Evolutionary conservation across 192 early-diverging fungal genomes (phyloP), one percentile per base, ranked within the genome.

Genomic region (Backusella tuberculispora): DNA sequence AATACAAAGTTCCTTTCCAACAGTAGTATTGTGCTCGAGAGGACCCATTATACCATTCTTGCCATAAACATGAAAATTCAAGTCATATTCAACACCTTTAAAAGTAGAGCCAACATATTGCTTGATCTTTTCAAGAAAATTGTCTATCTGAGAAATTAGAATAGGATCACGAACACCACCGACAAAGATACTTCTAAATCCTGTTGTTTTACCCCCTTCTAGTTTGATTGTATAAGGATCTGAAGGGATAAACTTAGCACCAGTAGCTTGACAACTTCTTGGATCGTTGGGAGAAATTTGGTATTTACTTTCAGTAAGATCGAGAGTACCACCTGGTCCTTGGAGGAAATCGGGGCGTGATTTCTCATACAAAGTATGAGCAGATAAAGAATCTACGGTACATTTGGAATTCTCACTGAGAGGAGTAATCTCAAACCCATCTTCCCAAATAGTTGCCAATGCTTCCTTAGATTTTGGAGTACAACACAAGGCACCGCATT

Each of bases 141-240:
- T 17, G 29, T 74, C 65, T 7, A 74, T 45, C 29, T 74, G 73
- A 34, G 64, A 66, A 45, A 74, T 66, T 5, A 74, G n/a, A 40
- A 74, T 74, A 12, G 73, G 73, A 48, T 74, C 73, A 4, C 73
- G 73, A 48, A 74, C 65, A 26, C 73, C 63, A 24, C 73, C 73
- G 9, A 74, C 5, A 9, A 74, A 56, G 8, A 74, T 43, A 6
- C 63, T 67, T n/a, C 73, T 19, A 48, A 40, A 74, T 1, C 73
- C 73, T 2, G 24, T 41, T 19, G 34, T 56, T 48, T 74, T 74
- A 26, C 63, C 73, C 7, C 73, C 73, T 48, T 74, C 73, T 17
- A 74, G 38, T 38, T 74, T 74, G 13, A 74, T 43, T 4, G 73
- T 74, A 46, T 74, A 74, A 38, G 42, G 6, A 9, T 46, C 15